These are phyloP conservation scores for Calvatia gigantea DNA, from an alignment of 768 basidiomycete genomes.

Conservation along the genomic window DNA sequence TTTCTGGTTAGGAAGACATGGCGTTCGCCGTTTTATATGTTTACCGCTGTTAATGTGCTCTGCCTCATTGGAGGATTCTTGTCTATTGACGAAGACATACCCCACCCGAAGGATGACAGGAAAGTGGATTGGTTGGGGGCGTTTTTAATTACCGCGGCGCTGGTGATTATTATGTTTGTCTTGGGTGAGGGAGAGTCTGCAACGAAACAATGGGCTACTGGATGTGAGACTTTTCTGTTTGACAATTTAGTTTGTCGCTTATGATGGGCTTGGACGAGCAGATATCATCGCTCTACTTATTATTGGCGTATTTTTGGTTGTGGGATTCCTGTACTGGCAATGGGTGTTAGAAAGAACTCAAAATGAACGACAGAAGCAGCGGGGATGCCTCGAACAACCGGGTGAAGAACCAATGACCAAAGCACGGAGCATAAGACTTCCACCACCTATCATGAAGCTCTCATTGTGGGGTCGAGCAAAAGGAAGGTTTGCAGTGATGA, in stretches of 20 bases:
- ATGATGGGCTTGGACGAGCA: constrained; percentile 13
- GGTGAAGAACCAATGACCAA: neutral
- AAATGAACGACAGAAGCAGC: constrained; percentile 14
- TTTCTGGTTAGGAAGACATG: constrained; percentile 50
- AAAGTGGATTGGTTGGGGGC: constrained; percentile 83
- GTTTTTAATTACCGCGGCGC: constrained; percentile 56
- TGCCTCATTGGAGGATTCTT: constrained; percentile 51
- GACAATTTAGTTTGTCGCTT: neutral
- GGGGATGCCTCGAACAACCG: neutral
- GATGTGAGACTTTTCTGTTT: constrained; percentile 18
- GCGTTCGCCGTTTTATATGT: constrained; percentile 60
- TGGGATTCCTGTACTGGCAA: constrained; percentile 65
- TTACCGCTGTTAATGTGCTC: constrained; percentile 51
- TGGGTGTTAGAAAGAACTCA: constrained; percentile 47
- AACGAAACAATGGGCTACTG: constrained; percentile 55
- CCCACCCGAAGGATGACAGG: constrained; percentile 35
- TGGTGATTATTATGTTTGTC: constrained; percentile 71
- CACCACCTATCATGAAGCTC: constrained; percentile 64
- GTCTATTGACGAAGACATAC: constrained; percentile 57
- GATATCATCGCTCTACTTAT: constrained; percentile 74
- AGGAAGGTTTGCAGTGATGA: constrained; percentile 60
- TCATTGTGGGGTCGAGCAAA: constrained; percentile 59
- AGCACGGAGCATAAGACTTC: constrained; percentile 16
- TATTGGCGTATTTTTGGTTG: constrained; percentile 53
- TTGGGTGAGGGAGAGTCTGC: constrained; percentile 64